Percentiles rank a stretch among this genome's conserved stretches.
phyloP scores from a whole-genome alignment of 2,329 filamentous ascomycete species.

The Lasiodiplodia theobromae region DNA sequence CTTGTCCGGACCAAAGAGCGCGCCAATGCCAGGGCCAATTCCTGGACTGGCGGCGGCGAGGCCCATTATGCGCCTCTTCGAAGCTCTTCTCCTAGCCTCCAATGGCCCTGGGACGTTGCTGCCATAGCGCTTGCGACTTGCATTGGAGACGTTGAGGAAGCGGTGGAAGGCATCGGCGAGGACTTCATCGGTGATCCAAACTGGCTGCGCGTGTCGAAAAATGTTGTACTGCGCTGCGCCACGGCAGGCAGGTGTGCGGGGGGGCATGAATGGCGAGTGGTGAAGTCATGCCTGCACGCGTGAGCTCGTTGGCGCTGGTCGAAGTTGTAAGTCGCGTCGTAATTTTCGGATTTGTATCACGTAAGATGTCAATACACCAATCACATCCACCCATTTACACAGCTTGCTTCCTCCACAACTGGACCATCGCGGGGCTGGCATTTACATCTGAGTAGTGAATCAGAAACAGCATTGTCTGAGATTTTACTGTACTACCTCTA shows the following conservation, averaged over 20 bases:
- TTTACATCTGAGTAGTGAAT: neutral
- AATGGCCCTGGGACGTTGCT: slow-evolving; percentile 68
- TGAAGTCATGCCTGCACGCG: slow-evolving; percentile 1
- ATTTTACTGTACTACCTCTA: neutral
- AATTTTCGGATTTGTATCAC: slow-evolving; percentile 1
- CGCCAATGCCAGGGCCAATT: slow-evolving; percentile 20
- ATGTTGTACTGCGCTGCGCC: slow-evolving; percentile 56
- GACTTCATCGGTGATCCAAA: slow-evolving; percentile 68
- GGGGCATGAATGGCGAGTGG: slow-evolving; percentile 52
- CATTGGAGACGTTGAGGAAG: slow-evolving; percentile 47
- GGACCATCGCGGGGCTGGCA: neutral
- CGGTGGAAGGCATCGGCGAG: slow-evolving; percentile 59
- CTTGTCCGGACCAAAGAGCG: slow-evolving; percentile 21
- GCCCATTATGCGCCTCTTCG: slow-evolving; percentile 63
- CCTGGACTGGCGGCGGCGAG: slow-evolving; percentile 43
- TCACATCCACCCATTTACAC: neutral
- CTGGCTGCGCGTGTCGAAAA: slow-evolving; percentile 49
- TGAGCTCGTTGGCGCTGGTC: neutral
- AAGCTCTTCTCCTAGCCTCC: slow-evolving; percentile 64
- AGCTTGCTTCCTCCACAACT: neutral
- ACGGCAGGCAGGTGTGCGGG: slow-evolving; percentile 57
- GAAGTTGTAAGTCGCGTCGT: neutral
- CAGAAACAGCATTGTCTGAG: neutral
- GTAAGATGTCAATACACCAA: neutral
- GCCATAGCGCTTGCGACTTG: slow-evolving; percentile 61